Evolutionary conservation across 2,329 filamentous ascomycete genomes (phyloP), one percentile per base, ranked within the genome.

Genomic region (Lachnellula willkommii): DNA sequence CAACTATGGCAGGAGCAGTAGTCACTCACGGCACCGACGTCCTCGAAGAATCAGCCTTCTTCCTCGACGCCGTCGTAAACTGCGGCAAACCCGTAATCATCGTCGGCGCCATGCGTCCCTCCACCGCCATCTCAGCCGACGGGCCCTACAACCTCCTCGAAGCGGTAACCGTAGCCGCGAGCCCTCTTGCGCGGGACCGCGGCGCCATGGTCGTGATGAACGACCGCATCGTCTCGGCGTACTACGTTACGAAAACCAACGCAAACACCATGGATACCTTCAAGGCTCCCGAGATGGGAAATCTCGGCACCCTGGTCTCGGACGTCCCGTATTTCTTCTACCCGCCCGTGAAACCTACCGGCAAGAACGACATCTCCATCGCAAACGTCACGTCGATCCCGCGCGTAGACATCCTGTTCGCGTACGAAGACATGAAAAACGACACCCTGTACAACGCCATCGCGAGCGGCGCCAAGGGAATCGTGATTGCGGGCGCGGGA

Each of bases 21-120:
- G 71, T 87, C 52, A 85, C 83, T 0, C 83, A 87, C 63, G 83
- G 84, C 48, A 87, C 84, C 8, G 84, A 87, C 63, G 84, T 81
- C 0, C 73, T 87, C 1, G 83, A 85, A 63, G 83, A 86, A 68
- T 79, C 79, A 0, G 79, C 82, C 8, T 85, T 85, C 71, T 85
- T 84, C 71, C 71, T 86, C 8, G 79, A 85, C 59, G 69, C 80
- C 3, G 82, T 80, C 0, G 67, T 84, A 36, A 77, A 77, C 61
- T 80, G 76, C 45, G 73, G 74, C 32, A 85, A 85, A 67, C 82
- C 83, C 0, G 74, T 86, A 5, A 75, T 85, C 4, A 65, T 82
- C 24, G 82, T 83, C 1, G 83, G 82, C 5, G 77, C 83, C 17
- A 86, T 86, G 83, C 74, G 83, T 9, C 83, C 83, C 4, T 78